Evolutionary conservation across 441 rosid species (phyloP), one percentile per base, ranked within the genome.

Genomic region (Populus hybrid): DNA sequence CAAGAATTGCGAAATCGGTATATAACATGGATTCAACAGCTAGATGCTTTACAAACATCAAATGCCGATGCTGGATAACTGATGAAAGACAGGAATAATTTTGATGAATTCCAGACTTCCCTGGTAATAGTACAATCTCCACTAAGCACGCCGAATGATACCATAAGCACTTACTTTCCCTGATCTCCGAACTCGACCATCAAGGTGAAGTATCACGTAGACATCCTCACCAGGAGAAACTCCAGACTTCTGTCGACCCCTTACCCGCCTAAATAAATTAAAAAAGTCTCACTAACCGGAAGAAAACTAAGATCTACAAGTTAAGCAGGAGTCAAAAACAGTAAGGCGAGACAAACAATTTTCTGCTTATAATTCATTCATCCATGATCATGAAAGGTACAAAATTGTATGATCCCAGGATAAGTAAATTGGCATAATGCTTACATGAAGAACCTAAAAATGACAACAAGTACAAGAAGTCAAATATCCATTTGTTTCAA

Each of bases 121-220:
- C 20, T 29, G 20, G 5, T 7, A 23, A 10, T 11, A 4, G 36
- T 23, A 16, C 28, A 11, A 7, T 45, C 29, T 6, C 18, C 56
- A 31, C 20, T 4, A 18, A 63, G 20, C 66, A 59, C 31, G 33
- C 70, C 23, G 68, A n/a, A 11, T 59, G 20, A 71, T 65, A 66
- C 33, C 5, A 40, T 67, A 33, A 66, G 76, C 26, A 87, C 92
- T 87, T 84, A 90, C 97, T 87, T 82, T 92, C 42, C 99, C 99
- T 9, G 94, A 91, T 91, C 97, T 91, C 78, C 98, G 92, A 76
- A 95, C 93, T 74, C 97, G 94, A 82, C 99, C 98, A 90, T 95
- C 99, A 69, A 95, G 88, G 45, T 95, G 95, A 82, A 93, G 77
- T 82, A 92, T 89, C 75, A 95, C 84, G 88, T 93, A 95, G 74